phyloP scores from a whole-genome alignment of 2,329 filamentous ascomycete species.

The Colletotrichum agaves region DNA sequence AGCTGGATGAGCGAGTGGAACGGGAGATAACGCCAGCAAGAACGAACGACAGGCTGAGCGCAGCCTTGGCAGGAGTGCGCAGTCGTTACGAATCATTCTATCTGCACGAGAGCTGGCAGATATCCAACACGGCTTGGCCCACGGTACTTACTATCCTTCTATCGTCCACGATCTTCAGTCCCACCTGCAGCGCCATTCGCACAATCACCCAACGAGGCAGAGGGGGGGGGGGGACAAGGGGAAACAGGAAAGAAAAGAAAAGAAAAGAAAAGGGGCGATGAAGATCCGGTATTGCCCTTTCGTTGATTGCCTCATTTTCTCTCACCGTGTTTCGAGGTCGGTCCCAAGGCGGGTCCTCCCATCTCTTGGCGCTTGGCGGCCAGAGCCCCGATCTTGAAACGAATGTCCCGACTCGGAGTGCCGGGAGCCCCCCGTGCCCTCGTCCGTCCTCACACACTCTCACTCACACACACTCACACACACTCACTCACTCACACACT shows the following conservation, averaged over 20 bases:
- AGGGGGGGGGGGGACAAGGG: too few species aligned
- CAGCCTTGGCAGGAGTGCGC: constrained; percentile 26
- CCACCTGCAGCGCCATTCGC: background rate
- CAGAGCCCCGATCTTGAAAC: constrained; percentile 37
- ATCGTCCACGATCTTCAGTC: background rate
- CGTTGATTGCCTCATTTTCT: constrained; percentile 24
- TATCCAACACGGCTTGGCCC: constrained; percentile 25
- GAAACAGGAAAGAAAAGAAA: background rate
- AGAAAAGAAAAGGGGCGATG: background rate
- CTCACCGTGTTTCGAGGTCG: constrained; percentile 30
- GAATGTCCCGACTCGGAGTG: constrained; percentile 33
- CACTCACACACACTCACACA: background rate
- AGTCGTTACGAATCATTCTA: constrained; percentile 8
- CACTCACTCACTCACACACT: background rate
- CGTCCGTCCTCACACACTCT: background rate
- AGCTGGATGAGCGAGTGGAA: constrained; percentile 3
- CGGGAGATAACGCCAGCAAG: background rate
- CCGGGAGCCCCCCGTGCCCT: constrained; percentile 13
- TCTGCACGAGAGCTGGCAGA: constrained; percentile 22
- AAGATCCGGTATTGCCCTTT: background rate
- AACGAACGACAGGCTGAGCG: constrained; percentile 15
- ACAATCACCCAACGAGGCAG: background rate
- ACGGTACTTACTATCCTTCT: too few species aligned
- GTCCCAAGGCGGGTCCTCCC: constrained; percentile 35
- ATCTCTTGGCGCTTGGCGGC: constrained; percentile 37